Base-by-base conservation (phyloP, 768 basidiomycete genomes). In the Suillus subalutaceus region DNA sequence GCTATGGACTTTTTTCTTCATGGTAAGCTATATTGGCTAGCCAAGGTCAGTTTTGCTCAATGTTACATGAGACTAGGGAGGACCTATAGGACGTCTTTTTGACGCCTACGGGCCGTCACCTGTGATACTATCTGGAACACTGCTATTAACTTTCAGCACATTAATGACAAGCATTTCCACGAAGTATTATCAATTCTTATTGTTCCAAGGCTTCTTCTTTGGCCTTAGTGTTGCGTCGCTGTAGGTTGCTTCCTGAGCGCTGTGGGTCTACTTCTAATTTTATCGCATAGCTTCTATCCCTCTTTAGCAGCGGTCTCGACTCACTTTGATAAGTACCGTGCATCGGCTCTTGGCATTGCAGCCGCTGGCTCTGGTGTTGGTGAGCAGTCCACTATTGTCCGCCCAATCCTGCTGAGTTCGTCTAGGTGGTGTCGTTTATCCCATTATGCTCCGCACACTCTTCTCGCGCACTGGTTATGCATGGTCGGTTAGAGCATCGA, bases 301-400 rank as follows among this genome's bases (percentile, higher is more conserved):
- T 80, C 88, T 0, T 78, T 93, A 38, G 82, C 89, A 4, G 86
- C 88, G 62, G 81, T 91, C 12, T 84, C 89, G 0, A 91, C 88
- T 1, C 83, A 88, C 73, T 93, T 91, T 76, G 71, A 73, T 58
- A 83, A 82, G 67, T 87, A 88, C 67, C 84, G 91, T 16, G 90
- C 89, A 4, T 88, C 91, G 2, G 90, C 92, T 0, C 79, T 90
- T 44, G 92, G 92, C 2, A 78, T 94, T 64, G 88, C 86, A 20
- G 82, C 85, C 1, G 85, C 90, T 41, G 92, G 92, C n/a, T 88
- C 88, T 32, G 85, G 89, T 64, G 73, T 85, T 64, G 89, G 89
- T 88, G 66, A 67, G 30, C 63, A 63, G 10, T 62, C 58, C 62
- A 61, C 65, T 64, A 61, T 65, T 63, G n/a, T 6, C 1, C 23